phyloP scores from a whole-genome alignment of 495 filamentous ascomycete species.

The Hypoxylon fuscum region DNA sequence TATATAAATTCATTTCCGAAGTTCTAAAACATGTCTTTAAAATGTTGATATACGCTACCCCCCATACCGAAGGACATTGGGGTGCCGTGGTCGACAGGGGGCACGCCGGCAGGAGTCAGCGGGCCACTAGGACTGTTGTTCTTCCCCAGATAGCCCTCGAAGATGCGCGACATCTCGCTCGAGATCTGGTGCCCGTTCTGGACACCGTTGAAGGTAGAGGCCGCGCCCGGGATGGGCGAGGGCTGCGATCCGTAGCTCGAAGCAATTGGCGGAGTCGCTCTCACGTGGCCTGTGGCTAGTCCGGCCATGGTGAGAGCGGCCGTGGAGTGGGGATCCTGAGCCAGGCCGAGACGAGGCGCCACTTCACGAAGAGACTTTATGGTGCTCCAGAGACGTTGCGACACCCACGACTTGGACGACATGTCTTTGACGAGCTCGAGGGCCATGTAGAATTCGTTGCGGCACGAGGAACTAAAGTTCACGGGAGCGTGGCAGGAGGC shows the following conservation, averaged over 20 bases:
- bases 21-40: constrained; percentile 49
- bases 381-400: constrained; percentile 82
- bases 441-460: constrained; percentile 88
- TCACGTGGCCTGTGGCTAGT: constrained; percentile 38
- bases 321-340: constrained; percentile 45
- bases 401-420: constrained; percentile 79
- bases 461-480: constrained; percentile 75
- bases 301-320: constrained; percentile 46
- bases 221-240: constrained; percentile 11
- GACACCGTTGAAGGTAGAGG: constrained; percentile 15
- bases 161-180: constrained; percentile 57
- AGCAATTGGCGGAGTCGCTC: constrained; percentile 20
- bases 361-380: constrained; percentile 82
- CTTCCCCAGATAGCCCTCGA: constrained; percentile 50
- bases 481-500: constrained; percentile 83
- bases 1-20: too few relatives aligned
- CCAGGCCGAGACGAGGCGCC: constrained; percentile 78
- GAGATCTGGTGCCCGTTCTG: constrained; percentile 54
- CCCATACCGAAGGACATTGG: constrained; percentile 24
- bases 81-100: constrained; percentile 1
- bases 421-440: constrained; percentile 84
- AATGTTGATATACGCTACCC: constrained; percentile 42
- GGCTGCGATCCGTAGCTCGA: constrained; percentile 28
- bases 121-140: constrained; percentile 24
- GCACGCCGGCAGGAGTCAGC: constrained; percentile 8